A percentile compares a stretch with the other conserved stretches of the same genome.
These are phyloP conservation scores for Ustilago lituana DNA, from an alignment of 1,284 basidiomycete species.

Conservation along the genomic window DNA sequence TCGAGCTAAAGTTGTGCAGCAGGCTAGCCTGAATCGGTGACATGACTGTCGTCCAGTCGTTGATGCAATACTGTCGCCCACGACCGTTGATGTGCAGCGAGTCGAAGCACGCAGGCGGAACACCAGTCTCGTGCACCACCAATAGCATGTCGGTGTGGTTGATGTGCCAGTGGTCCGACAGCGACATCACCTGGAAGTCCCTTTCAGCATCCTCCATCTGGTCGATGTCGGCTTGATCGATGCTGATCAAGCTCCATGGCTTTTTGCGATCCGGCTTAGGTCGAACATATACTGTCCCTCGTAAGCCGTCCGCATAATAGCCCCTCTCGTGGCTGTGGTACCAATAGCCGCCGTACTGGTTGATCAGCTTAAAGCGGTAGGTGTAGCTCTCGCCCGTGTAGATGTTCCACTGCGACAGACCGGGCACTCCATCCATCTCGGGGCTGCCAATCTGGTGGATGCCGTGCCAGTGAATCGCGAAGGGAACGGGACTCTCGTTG, in stretches of 20 bases:
- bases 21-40: conserved; percentile 22
- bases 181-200: conserved; percentile 33
- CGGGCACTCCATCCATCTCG: conserved; percentile 56
- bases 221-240: conserved; percentile 22
- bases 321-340: conserved; percentile 51
- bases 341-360: conserved; percentile 52
- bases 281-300: conserved; percentile 47
- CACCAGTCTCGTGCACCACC: conserved; percentile 46
- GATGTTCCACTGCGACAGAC: conserved; percentile 53
- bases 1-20: conserved; percentile 37
- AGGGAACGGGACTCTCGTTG: conserved; percentile 43
- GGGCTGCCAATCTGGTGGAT: conserved; percentile 52
- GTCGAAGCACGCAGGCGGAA: conserved; percentile 52
- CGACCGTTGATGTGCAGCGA: conserved; percentile 50
- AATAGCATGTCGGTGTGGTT: conserved; percentile 46
- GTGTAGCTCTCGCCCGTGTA: conserved; percentile 38
- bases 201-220: conserved; percentile 50
- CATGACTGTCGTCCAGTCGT: conserved; percentile 27
- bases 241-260: conserved; percentile 44
- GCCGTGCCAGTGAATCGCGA: conserved; percentile 53
- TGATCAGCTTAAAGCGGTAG: conserved; percentile 49
- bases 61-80: conserved; percentile 47
- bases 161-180: conserved; percentile 53
- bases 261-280: conserved; percentile 33
- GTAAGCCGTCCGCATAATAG: conserved; percentile 46